phyloP scores from a whole-genome alignment of 2,329 filamentous ascomycete species.

The Aspergillus quadrilineatus region DNA sequence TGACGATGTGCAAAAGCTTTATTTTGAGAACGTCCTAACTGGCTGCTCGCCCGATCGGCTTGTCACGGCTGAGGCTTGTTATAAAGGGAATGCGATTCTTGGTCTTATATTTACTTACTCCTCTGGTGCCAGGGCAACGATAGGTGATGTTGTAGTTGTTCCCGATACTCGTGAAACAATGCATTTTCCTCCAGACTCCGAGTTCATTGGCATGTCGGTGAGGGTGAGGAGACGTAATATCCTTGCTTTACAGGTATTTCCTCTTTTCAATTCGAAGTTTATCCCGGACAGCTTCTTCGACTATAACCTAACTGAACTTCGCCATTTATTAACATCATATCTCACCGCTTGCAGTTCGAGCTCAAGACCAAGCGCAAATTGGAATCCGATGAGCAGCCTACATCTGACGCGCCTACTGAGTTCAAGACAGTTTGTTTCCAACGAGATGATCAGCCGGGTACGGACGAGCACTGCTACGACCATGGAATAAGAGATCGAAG shows the following conservation, averaged over 20 bases:
- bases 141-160: not conserved
- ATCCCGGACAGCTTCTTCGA: too few relatives aligned
- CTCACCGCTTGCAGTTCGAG: too few relatives aligned
- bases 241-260: not conserved
- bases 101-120: not conserved
- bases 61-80: not conserved
- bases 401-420: too few relatives aligned
- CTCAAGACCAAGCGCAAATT: too few relatives aligned
- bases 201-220: not conserved
- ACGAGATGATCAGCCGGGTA: too few relatives aligned
- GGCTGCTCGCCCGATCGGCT: not conserved
- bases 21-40: not conserved
- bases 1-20: conserved; percentile 13
- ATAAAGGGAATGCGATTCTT: not conserved
- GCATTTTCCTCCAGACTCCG: not conserved
- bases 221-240: not conserved
- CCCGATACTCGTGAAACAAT: not conserved
- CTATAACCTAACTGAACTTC: too few relatives aligned
- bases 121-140: not conserved
- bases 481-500: too few relatives aligned
- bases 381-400: too few relatives aligned
- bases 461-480: too few relatives aligned
- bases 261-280: not conserved
- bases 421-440: too few relatives aligned
- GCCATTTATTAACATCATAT: too few relatives aligned